Evolutionary conservation across 1,139 yeast genomes (phyloP), one percentile per base, ranked within the genome.

Genomic region (Meyerozyma guilliermondii): DNA sequence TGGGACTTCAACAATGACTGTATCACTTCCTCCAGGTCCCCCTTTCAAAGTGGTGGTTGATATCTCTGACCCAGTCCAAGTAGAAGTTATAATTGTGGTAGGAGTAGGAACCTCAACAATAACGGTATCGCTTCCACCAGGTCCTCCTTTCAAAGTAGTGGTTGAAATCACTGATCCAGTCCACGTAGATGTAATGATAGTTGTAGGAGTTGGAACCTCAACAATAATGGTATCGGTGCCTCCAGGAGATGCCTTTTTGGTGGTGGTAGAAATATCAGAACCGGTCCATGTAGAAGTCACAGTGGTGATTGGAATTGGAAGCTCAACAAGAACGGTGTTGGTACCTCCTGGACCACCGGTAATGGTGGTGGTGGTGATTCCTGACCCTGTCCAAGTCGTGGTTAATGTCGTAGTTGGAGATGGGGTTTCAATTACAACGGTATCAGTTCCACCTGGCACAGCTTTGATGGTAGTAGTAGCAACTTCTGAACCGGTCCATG

Each of bases 221-320:
- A 48, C 40, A 24, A 45, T 35, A 1, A 49, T 46, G 1, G 58
- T 56, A 9, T 20, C n/a, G n/a, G n/a, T n/a, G n/a, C n/a, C n/a
- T n/a, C n/a, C n/a, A n/a, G n/a, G n/a, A n/a, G n/a, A n/a, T n/a
- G n/a, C n/a, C n/a, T n/a, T n/a, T n/a, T n/a, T n/a, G n/a, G n/a
- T n/a, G n/a, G n/a, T n/a, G n/a, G n/a, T n/a, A n/a, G n/a, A n/a
- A n/a, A n/a, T n/a, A n/a, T n/a, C n/a, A 14, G 26, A 13, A 5
- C 48, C 48, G 23, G 44, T 45, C 50, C 50, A 50, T 3, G 47
- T 42, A 2, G 35, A 17, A 8, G 56, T 52, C 3, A 43, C 16
- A 2, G 41, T 43, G n/a, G 41, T 45, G 10, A 42, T 22, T 10
- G 53, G 50, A 1, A 47, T 42, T 0, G 55, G 56, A 30, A 17